Evolutionary conservation across 495 filamentous ascomycete genomes (phyloP).

Genomic region (Aspergillus sclerotioniger): DNA sequence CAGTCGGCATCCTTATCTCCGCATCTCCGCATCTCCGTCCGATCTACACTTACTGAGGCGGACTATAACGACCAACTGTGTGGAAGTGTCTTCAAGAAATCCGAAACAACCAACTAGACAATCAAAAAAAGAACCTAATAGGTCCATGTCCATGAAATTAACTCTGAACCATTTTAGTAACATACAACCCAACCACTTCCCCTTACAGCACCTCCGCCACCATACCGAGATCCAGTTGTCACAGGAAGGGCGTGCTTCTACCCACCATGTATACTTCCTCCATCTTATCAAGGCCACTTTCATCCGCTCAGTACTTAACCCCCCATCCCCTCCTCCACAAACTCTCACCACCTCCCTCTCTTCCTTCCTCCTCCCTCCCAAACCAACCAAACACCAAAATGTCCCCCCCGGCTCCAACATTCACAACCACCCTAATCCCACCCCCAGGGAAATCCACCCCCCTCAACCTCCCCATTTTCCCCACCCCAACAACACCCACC

Average conservation of each 20-base stretch:
- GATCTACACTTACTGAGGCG: neutral
- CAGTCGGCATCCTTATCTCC: constrained; percentile 4
- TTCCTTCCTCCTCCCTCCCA: neutral
- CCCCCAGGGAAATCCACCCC: constrained; percentile 21
- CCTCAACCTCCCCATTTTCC: constrained; percentile 27
- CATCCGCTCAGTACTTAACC: too few species aligned
- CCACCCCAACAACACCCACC: constrained; percentile 18
- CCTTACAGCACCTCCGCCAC: too few species aligned
- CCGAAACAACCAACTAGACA: neutral
- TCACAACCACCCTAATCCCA: constrained; percentile 24
- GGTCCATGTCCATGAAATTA: too few species aligned
- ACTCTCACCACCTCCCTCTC: neutral
- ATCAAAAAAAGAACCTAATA: neutral
- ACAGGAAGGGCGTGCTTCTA: too few species aligned
- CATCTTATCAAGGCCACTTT: too few species aligned
- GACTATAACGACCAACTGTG: too few species aligned
- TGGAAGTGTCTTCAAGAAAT: too few species aligned
- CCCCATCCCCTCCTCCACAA: neutral
- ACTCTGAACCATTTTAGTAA: too few species aligned
- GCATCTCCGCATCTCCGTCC: constrained; percentile 9
- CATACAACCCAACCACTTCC: neutral
- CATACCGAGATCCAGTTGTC: too few species aligned
- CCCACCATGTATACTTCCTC: too few species aligned
- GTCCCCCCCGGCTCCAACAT: neutral
- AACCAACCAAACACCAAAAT: constrained; percentile 3